Base-by-base conservation (phyloP, 73 alveolate species). In the Paramecium sexaurelia region DNA sequence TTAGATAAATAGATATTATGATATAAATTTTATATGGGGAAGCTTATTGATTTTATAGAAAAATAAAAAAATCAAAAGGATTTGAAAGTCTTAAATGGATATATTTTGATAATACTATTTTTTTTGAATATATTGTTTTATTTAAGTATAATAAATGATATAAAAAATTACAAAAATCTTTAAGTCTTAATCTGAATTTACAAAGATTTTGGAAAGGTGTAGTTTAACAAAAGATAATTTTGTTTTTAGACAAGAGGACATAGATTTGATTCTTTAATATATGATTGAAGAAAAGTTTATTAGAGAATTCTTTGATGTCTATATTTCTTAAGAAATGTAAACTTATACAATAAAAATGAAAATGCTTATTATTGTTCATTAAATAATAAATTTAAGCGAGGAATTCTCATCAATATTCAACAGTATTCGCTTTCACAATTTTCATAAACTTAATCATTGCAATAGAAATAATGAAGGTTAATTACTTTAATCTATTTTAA, bases 281-380 rank as follows among this genome's bases (percentile, higher is more conserved):
- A 51, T 51, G 67, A 51, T 51, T n/a, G 29, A 51, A 2, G 67
- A 51, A 51, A 51, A 51, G 17, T 51, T 4, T 51, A 51, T 51
- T 19, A 17, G 32, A 51, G 67, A 51, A 51, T n/a, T 51, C 27
- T 51, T 51, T 51, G 67, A 51, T 51, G 67, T 51, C 27, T 51
- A 51, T 13, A 3, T 51, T 51, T 3, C 29, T 51, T 3, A 51
- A 51, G 67, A 45, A 45, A 45, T 45, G 57, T 22, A 45, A 45
- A 17, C 67, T 5, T 17, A 51, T 20, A 51, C 67, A 2, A 78
- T 78, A 3, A 37, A 43, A 24, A 78, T 78, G 90, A 78, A 78
- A 78, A 41, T 78, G 90, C 41, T 78, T 13, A 78, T 78, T 19
- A 78, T 61, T 45, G 41, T 39, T 15, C 90, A 78, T 40, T 78